These are phyloP conservation scores for Talaromyces verruculosus DNA, from an alignment of 2,329 filamentous ascomycete species.

Conservation along the genomic window DNA sequence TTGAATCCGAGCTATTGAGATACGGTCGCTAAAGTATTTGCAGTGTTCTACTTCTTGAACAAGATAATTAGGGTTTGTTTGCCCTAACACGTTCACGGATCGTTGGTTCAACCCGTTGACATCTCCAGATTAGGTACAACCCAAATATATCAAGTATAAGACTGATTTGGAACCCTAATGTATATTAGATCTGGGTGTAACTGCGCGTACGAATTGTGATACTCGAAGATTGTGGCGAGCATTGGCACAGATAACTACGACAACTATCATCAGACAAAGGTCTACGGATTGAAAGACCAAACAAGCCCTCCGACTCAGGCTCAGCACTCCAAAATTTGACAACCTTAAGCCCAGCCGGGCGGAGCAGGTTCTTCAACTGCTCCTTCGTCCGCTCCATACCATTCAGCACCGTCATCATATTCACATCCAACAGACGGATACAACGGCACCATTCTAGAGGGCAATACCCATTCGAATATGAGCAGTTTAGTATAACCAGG, in stretches of 20 bases:
- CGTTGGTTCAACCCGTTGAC: no score
- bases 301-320: not conserved
- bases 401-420: not conserved
- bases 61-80: not conserved
- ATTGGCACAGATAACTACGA: no score
- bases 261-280: no score
- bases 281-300: not conserved
- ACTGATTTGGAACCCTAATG: no score
- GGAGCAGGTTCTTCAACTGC: not conserved
- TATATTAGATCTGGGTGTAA: no score
- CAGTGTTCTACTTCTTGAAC: no score
- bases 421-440: not conserved
- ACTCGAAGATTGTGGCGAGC: no score
- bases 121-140: no score
- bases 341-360: not conserved
- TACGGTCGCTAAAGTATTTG: no score
- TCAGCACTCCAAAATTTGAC: not conserved
- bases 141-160: no score
- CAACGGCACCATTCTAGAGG: not conserved
- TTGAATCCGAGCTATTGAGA: not conserved
- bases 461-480: not conserved
- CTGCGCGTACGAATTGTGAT: no score
- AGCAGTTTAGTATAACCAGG: not conserved
- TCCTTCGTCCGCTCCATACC: not conserved
- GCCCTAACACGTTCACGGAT: no score